phyloP scores from a whole-genome alignment of 768 basidiomycete species.

The Lactifluus subvellereus region DNA sequence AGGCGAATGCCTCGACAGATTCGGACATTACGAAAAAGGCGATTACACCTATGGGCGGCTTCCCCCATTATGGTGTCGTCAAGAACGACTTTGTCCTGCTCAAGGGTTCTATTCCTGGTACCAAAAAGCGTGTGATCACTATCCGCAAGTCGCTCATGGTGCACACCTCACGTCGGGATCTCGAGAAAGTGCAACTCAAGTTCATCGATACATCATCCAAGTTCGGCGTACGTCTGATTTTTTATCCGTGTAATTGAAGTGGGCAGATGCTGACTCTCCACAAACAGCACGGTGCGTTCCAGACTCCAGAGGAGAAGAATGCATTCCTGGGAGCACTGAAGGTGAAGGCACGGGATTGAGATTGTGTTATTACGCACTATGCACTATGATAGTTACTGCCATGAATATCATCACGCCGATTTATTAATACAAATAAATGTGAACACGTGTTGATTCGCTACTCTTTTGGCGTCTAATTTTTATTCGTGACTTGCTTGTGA shows the following conservation, averaged over 20 bases:
- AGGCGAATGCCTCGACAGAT: slow-evolving; percentile 86
- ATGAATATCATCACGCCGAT: neutral
- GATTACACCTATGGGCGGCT: slow-evolving; percentile 98
- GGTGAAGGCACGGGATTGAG: slow-evolving; percentile 70
- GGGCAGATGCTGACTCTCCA: slow-evolving; percentile 6
- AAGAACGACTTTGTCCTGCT: slow-evolving; percentile 98
- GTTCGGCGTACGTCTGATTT: slow-evolving; percentile 67
- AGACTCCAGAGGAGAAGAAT: slow-evolving; percentile 93
- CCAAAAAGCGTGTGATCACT: slow-evolving; percentile 97
- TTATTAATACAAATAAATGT: neutral
- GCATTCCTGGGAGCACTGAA: slow-evolving; percentile 93
- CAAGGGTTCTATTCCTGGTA: slow-evolving; percentile 93
- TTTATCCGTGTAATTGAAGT: neutral
- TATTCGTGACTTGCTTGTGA: no score
- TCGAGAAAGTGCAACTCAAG: slow-evolving; percentile 97
- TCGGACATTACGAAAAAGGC: slow-evolving; percentile 89
- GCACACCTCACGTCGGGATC: slow-evolving; percentile 90
- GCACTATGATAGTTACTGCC: neutral
- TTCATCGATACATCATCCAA: slow-evolving; percentile 99
- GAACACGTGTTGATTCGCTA: no score
- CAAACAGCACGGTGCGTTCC: slow-evolving; percentile 87
- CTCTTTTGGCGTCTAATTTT: no score
- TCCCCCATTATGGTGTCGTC: slow-evolving; percentile 98
- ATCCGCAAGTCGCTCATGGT: slow-evolving; percentile 96
- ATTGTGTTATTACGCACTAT: slow-evolving; percentile 29